Conservation (phyloP, 257 asterid species). For the Solanum appendiculatum region DNA sequence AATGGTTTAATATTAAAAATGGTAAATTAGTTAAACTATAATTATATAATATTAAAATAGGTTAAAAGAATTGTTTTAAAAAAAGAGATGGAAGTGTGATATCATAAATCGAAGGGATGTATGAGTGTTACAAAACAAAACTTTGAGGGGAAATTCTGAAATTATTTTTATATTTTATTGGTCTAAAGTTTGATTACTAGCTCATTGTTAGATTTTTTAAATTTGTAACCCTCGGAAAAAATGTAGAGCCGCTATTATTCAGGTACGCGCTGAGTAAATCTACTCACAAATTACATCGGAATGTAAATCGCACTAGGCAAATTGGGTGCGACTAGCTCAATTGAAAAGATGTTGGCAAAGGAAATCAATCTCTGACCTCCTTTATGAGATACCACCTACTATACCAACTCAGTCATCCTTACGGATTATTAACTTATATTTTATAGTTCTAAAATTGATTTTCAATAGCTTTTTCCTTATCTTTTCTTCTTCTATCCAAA, state of each 20-base stretch:
- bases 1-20: neutral
- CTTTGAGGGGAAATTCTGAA: neutral
- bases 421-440: neutral
- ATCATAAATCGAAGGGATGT: neutral
- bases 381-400: rapidly evolving
- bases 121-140: neutral
- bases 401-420: neutral
- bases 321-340: neutral
- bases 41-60: neutral
- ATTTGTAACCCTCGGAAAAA: neutral
- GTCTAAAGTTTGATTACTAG: neutral
- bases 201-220: neutral
- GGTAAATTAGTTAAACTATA: neutral
- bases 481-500: neutral
- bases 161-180: neutral
- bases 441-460: neutral
- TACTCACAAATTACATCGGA: no score
- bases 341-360: neutral
- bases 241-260: neutral
- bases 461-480: neutral
- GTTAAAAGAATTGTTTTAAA: neutral
- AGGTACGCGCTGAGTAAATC: no score
- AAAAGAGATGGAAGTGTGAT: neutral
- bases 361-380: neutral
- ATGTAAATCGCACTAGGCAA: no score